These are phyloP conservation scores for Eucalyptus regnans DNA, from an alignment of 345 rosid species.

Conservation along the genomic window DNA sequence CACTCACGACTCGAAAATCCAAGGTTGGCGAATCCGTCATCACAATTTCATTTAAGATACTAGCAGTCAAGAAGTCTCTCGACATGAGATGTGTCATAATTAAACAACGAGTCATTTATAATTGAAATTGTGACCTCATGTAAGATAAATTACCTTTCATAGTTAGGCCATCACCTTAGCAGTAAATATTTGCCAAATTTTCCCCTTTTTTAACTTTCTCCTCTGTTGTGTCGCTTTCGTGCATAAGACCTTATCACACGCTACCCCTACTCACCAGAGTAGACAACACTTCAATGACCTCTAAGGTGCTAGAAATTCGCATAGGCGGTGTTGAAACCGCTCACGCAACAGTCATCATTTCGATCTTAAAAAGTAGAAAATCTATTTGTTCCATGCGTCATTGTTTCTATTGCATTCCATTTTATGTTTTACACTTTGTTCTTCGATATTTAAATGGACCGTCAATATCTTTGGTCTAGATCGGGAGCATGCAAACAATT, in stretches of 20 bases:
- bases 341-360: not conserved
- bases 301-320: not conserved
- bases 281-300: not conserved
- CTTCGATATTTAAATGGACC: not conserved
- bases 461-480: not conserved
- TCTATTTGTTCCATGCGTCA: too few species aligned
- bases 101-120: fast-evolving
- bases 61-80: fast-evolving
- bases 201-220: not conserved
- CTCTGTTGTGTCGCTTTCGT: not conserved
- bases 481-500: not conserved
- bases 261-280: not conserved
- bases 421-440: not conserved
- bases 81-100: fast-evolving
- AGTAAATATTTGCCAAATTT: not conserved
- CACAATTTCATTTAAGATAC: not conserved
- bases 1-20: fast-evolving
- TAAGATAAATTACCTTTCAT: not conserved
- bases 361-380: not conserved
- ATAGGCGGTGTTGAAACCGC: too few species aligned
- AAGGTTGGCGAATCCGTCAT: fast-evolving
- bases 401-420: not conserved
- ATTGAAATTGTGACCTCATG: not conserved
- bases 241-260: not conserved
- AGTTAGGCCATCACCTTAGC: not conserved